phyloP scores from a whole-genome alignment of 2,329 filamentous ascomycete genomes.

The Fusarium sp. region DNA sequence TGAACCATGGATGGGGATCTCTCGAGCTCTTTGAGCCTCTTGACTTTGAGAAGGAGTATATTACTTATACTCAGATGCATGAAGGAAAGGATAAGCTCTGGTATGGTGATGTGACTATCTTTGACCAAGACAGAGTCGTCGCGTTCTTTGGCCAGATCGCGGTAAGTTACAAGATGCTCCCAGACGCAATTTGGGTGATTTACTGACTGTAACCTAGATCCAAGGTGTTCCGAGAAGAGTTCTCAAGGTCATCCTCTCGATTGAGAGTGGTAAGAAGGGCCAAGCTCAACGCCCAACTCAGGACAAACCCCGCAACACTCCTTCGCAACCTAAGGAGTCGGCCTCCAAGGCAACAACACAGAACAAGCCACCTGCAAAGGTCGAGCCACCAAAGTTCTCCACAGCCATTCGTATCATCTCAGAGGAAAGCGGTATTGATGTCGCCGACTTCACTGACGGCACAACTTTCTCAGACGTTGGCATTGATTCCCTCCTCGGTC shows the following conservation, averaged over 20 bases:
- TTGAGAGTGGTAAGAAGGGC: slow-evolving; percentile 35
- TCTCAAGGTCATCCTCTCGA: slow-evolving; percentile 33
- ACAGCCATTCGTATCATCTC: slow-evolving; percentile 34
- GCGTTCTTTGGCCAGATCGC: slow-evolving; percentile 50
- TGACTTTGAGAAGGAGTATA: slow-evolving; percentile 40
- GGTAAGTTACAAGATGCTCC: slow-evolving; percentile 28
- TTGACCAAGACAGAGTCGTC: slow-evolving; percentile 64
- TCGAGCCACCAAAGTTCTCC: background rate
- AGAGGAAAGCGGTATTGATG: slow-evolving; percentile 35
- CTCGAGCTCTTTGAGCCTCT: slow-evolving; percentile 37
- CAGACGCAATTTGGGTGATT: accelerated
- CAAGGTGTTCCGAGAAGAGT: slow-evolving; percentile 39
- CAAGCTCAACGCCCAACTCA: slow-evolving; percentile 20
- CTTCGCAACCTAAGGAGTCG: accelerated
- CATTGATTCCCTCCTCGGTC: slow-evolving; percentile 71
- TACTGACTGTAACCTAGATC: slow-evolving; percentile 3
- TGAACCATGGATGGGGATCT: slow-evolving; percentile 41
- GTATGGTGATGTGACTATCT: slow-evolving; percentile 65
- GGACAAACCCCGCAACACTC: background rate
- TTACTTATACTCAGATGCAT: slow-evolving; percentile 37
- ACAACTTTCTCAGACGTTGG: slow-evolving; percentile 69
- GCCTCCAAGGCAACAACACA: accelerated
- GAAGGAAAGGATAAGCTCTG: slow-evolving; percentile 34
- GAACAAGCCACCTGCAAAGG: background rate
- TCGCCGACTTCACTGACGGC: slow-evolving; percentile 65